phyloP scores from a whole-genome alignment of 352 stramenopile genomes.

The Phytophthora macrochlamydospora region DNA sequence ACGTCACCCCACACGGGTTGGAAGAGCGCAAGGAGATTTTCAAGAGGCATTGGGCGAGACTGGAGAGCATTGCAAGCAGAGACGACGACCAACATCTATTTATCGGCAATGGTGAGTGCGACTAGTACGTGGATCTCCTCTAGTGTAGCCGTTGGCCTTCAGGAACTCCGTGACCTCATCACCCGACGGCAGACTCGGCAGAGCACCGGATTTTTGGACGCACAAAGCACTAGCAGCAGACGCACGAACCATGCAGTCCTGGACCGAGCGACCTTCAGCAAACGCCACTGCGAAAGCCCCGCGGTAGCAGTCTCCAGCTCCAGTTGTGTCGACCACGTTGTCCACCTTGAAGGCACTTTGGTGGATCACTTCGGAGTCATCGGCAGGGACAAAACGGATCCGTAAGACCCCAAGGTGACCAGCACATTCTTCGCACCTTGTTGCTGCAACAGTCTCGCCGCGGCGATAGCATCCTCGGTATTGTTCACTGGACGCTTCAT shows the following conservation, averaged over 20 bases:
- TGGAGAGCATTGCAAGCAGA: conserved; percentile 9
- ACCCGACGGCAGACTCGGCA: conserved; percentile 68
- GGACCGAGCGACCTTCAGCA: conserved; percentile 47
- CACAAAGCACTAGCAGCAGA: conserved; percentile 70
- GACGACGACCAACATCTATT: background rate
- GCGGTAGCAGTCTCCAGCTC: conserved; percentile 81
- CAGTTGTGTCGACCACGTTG: conserved; percentile 80
- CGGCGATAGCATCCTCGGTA: conserved; percentile 53
- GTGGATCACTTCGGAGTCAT: conserved; percentile 32
- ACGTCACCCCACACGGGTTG: conserved; percentile 41
- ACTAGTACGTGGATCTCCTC: background rate
- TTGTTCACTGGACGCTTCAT: conserved; percentile 42
- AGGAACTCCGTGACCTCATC: conserved; percentile 43
- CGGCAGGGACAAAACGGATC: conserved; percentile 60
- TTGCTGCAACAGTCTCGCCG: conserved; percentile 55
- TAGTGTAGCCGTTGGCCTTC: conserved; percentile 6
- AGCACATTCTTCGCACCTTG: conserved; percentile 62
- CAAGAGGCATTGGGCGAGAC: conserved; percentile 18
- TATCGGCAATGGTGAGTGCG: background rate
- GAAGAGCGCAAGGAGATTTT: conserved; percentile 46
- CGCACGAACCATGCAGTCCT: conserved; percentile 59
- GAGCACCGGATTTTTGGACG: conserved; percentile 63
- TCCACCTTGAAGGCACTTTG: conserved; percentile 62
- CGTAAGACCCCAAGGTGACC: conserved; percentile 67
- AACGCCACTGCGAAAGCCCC: conserved; percentile 69